Conservation (phyloP, 2,329 filamentous ascomycete genomes). For the Alternaria solani region DNA sequence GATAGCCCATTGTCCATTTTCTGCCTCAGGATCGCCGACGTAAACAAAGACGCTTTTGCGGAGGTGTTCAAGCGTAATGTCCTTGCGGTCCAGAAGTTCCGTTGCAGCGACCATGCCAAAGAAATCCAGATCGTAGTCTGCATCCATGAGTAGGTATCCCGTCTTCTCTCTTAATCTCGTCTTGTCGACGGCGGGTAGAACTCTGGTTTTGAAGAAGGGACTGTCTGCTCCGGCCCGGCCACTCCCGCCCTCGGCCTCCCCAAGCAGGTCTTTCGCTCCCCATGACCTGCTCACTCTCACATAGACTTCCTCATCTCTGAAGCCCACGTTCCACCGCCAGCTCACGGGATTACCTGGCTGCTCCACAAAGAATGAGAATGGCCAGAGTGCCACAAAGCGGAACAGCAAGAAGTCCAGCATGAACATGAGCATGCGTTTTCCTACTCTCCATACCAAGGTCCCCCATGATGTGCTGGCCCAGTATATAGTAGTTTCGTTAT, state of each 20-base stretch:
- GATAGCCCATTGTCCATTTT: conserved; percentile 72
- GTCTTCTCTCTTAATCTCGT: conserved; percentile 77
- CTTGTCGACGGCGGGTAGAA: conserved; percentile 74
- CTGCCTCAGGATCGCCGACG: conserved; percentile 34
- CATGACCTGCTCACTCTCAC: conserved; percentile 79
- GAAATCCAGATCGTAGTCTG: conserved; percentile 89
- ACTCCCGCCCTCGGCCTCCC: conserved; percentile 53
- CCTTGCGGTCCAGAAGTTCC: conserved; percentile 70
- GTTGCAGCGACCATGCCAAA: conserved; percentile 78
- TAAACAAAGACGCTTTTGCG: conserved; percentile 67
- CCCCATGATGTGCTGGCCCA: conserved; percentile 61
- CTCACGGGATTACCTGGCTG: conserved; percentile 68
- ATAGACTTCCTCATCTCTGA: conserved; percentile 80
- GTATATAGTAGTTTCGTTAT: conserved; percentile 72
- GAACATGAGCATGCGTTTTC: conserved; percentile 70
- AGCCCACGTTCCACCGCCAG: conserved; percentile 80
- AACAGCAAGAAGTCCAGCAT: conserved; percentile 73
- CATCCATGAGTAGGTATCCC: conserved; percentile 85
- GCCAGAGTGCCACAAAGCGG: conserved; percentile 57
- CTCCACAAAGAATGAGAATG: conserved; percentile 65
- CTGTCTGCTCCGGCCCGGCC: conserved; percentile 61
- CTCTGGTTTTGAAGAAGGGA: conserved; percentile 65
- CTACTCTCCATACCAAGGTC: conserved; percentile 65
- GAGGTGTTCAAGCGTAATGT: conserved; percentile 70
- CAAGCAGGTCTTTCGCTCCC: conserved; percentile 67